A percentile compares a stretch with the other conserved stretches of the same genome.
phyloP scores from a whole-genome alignment of 2,329 filamentous ascomycete genomes.

The Diaporthe sp. region DNA sequence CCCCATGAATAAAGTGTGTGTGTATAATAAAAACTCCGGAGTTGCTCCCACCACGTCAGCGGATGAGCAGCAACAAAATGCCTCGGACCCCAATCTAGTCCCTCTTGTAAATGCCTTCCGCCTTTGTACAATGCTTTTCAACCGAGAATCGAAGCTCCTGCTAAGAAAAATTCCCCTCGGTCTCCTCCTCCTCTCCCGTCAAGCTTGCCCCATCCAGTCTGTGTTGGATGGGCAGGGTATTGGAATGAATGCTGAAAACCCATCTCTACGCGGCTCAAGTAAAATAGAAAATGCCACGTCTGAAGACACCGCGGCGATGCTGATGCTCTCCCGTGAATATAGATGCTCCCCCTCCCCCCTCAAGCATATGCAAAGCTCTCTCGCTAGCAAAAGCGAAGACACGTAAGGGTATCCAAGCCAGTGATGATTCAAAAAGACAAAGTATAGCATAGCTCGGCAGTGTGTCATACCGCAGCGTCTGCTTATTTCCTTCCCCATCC shows the following conservation, averaged over 20 bases:
- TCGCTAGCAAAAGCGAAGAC: conserved; percentile 23
- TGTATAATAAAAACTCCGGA: conserved; percentile 31
- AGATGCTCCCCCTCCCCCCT: not conserved
- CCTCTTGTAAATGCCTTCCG: conserved; percentile 21
- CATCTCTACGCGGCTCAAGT: not conserved
- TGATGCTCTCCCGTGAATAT: not conserved
- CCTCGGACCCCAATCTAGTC: conserved; percentile 19
- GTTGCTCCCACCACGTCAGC: conserved; percentile 12
- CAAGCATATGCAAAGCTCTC: conserved; percentile 33
- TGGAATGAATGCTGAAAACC: conserved; percentile 18
- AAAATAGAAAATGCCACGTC: not conserved
- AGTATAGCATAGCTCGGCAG: not conserved
- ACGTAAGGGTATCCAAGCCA: conserved; percentile 39
- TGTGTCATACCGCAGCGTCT: not conserved
- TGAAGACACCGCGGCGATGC: not conserved
- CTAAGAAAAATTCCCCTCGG: not conserved
- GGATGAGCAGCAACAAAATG: conserved; percentile 29
- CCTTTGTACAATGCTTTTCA: conserved; percentile 23
- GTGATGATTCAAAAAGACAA: conserved; percentile 35
- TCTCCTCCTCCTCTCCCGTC: not conserved
- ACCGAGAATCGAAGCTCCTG: conserved; percentile 31
- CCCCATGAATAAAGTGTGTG: conserved; percentile 29
- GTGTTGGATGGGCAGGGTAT: conserved; percentile 29
- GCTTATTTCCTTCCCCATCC: conserved; percentile 59
- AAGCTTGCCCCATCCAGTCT: conserved; percentile 17